phyloP scores from a whole-genome alignment of 176 grass and related monocot genomes.

The Aegilops umbellulata region DNA sequence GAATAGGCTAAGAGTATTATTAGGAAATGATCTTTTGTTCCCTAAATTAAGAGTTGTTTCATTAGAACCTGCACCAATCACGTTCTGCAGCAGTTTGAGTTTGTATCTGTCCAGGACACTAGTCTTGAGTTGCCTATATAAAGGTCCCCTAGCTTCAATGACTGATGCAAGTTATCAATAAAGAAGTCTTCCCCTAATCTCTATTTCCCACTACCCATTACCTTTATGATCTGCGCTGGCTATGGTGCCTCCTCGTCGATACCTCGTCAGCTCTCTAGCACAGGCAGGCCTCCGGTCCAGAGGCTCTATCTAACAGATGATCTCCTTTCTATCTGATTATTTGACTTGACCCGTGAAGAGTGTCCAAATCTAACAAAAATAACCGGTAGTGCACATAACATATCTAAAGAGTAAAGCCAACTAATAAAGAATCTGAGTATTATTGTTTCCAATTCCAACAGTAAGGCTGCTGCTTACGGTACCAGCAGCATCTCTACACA shows the following conservation, averaged over 20 bases:
- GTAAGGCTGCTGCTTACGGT: not conserved
- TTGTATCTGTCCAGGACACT: not conserved
- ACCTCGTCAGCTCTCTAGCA: not conserved
- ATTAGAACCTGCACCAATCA: not conserved
- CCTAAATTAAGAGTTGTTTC: not conserved
- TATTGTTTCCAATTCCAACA: not conserved
- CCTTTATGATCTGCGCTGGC: not conserved
- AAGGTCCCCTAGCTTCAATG: not conserved
- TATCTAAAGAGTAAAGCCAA: no score
- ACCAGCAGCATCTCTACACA: not conserved
- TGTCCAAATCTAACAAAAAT: not conserved
- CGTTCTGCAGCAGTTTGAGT: not conserved
- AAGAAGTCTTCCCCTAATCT: not conserved
- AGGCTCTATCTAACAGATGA: not conserved
- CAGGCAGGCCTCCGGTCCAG: no score
- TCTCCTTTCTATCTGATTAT: not conserved
- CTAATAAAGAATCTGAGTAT: not conserved
- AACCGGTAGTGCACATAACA: no score
- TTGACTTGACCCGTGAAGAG: not conserved
- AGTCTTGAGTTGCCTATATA: not conserved
- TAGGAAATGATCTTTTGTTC: not conserved
- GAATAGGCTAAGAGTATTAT: not conserved
- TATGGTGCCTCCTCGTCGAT: not conserved
- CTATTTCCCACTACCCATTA: not conserved
- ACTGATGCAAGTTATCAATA: not conserved